These are phyloP conservation scores for Candida chilensis DNA, from an alignment of 805 yeast genomes.

Conservation along the genomic window DNA sequence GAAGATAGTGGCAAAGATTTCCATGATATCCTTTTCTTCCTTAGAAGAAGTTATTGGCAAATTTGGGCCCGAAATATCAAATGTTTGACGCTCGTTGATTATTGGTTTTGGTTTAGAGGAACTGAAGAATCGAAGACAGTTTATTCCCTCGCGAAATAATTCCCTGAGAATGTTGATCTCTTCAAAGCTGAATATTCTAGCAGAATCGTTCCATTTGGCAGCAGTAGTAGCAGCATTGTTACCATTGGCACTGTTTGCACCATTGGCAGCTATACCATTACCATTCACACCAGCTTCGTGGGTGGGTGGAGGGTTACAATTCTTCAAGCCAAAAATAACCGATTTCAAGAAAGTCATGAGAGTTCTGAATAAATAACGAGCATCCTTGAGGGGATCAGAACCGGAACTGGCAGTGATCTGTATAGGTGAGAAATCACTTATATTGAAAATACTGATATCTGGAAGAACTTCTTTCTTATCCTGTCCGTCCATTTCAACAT, in stretches of 20 bases:
- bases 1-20: constrained; percentile 86
- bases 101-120: constrained; percentile 40
- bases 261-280: constrained; percentile 29
- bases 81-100: constrained; percentile 24
- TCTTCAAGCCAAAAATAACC: constrained; percentile 79
- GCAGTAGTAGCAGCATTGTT: constrained; percentile 31
- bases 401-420: constrained; percentile 35
- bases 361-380: constrained; percentile 80
- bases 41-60: constrained; percentile 81
- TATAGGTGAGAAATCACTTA: constrained; percentile 45
- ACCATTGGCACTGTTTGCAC: constrained; percentile 32
- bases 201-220: constrained; percentile 70
- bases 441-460: constrained; percentile 19
- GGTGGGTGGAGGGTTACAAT: constrained; percentile 77
- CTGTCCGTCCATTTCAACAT: constrained; percentile 11
- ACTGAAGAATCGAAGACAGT: constrained; percentile 70
- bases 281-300: constrained; percentile 36
- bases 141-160: constrained; percentile 76
- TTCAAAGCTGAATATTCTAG: constrained; percentile 75
- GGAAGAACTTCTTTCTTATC: constrained; percentile 4
- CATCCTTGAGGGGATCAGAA: constrained; percentile 75
- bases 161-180: constrained; percentile 71
- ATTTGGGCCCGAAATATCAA: constrained; percentile 72
- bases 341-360: constrained; percentile 86
- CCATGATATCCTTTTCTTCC: constrained; percentile 94